Base-by-base conservation (phyloP, 331 rosid genomes). In the Malus hybrid region DNA sequence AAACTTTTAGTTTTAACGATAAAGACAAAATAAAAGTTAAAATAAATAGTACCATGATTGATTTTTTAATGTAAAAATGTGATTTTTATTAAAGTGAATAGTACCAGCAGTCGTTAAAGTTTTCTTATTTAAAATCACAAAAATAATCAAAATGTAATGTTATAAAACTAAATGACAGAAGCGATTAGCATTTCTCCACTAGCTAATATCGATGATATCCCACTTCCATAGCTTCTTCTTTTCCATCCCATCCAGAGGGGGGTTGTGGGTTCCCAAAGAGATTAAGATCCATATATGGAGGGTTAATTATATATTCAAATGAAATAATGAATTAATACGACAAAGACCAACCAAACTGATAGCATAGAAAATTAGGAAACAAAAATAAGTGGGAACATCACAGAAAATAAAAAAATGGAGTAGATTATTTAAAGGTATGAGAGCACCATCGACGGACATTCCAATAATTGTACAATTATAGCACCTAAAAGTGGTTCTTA, bases 401-500 rank as follows among this genome's bases (percentile, higher is more conserved):
- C 87, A 57, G 73, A 70, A 6, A 80, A 66, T 77, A 7, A 74
- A 50, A 42, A 50, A 50, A 50, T 6, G 56, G 57, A 50, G n/a
- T 15, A 50, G 3, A 15, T 2, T 50, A 50, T 6, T 50, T 15
- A 16, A 50, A 50, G 56, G 7, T 52, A 7, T 16, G 57, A 15
- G n/a, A 52, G 57, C 57, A 52, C 57, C 57, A 52, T 52, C 1
- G 57, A 52, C 57, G 3, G 56, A 9, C 19, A 70, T 20, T 24
- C 75, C 80, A 83, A 91, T 91, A 82, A 91, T 89, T 87, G 88
- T 82, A 70, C 56, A 84, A 87, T 87, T 83, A 91, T 87, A 61
- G 82, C 68, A 70, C 86, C 93, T 75, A 82, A 89, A 89, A 87
- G 93, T 71, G 84, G 68, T 66, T 46, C 76, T 72, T 63, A 69